Evolutionary conservation across 2,329 filamentous ascomycete species (phyloP), one percentile per base, ranked within the genome.

Genomic region (Ceratocystiopsis minuta): DNA sequence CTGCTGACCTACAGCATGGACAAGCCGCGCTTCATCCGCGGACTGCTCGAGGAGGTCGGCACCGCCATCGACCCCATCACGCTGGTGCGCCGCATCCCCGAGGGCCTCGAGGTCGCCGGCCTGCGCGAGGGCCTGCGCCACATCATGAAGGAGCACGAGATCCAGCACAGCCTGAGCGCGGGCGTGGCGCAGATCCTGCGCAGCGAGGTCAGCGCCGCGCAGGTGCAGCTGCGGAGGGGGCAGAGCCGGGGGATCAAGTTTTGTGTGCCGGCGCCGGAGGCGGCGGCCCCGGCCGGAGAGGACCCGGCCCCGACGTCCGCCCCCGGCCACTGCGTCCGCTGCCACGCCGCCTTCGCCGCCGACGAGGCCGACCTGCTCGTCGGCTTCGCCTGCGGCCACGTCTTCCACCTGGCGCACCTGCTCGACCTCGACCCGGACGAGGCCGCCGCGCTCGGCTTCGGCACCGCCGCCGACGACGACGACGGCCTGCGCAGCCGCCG

Each of bases 1-100:
- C 68, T 98, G 9, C 72, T 98, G 6, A 77, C 88, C 51, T 96
- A 96, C 58, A 88, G 82, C 46, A 96, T 98, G 90, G 86, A 95
- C 61, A 94, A 95, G 55, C 90, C 90, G 1, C 75, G 75, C 35
- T 98, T 98, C 61, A 96, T 98, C 50, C 79, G 84, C 13, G 87
- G 83, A 0, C 65, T 98, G 4, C 72, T 98, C 0, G 85, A 94
- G 53, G 85, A 96, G 61, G 88, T 94, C 2, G 90, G 90, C 33
- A 96, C 87, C 1, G 76, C 85, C 2, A 90, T 98, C 53, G 79
- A 96, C 53, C 90, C 90, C 0, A 88, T 96, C 47, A 81, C 80
- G 15, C 72, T 98, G 4, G 84, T 98, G 6, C 72, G 82, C 14
- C 75, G 87, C 6, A 98, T 98, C 24, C 90, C 90, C 0, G 85